These are phyloP conservation scores for Fusarium tricinctum DNA, from an alignment of 2,329 filamentous ascomycete genomes.

Conservation along the genomic window DNA sequence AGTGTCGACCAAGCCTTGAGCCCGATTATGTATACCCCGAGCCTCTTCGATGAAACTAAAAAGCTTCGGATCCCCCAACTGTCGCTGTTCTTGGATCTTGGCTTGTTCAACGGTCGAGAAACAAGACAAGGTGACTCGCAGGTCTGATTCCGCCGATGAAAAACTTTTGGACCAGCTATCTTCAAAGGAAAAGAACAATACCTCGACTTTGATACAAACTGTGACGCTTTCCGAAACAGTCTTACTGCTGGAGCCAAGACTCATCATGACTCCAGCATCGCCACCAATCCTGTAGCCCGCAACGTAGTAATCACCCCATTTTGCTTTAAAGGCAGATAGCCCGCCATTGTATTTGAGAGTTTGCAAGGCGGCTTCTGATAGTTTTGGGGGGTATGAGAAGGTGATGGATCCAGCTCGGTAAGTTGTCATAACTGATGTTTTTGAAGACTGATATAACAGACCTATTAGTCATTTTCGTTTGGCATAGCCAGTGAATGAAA, in stretches of 20 bases:
- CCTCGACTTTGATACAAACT: not conserved
- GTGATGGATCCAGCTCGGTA: not conserved
- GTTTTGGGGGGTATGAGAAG: not conserved
- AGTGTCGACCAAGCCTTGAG: not conserved
- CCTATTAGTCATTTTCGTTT: not conserved
- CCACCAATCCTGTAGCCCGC: not conserved
- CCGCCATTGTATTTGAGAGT: not conserved
- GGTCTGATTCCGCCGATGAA: not conserved
- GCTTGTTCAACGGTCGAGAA: not conserved
- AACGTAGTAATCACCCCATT: not conserved
- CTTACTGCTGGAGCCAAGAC: not conserved
- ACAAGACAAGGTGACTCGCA: not conserved
- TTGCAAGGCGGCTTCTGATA: not conserved
- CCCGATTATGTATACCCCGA: not conserved
- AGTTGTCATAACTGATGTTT: constrained; percentile 9
- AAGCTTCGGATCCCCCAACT: constrained; percentile 1
- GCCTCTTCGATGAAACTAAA: not conserved
- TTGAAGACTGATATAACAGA: not conserved
- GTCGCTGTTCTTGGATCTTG: not conserved
- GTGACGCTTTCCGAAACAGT: not conserved
- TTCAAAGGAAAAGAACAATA: not conserved
- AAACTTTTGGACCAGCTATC: constrained; percentile 1
- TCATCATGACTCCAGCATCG: constrained; percentile 1
- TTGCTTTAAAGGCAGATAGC: not conserved
- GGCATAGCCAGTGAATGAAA: no score